These are phyloP conservation scores for Phytophthora sojae DNA, from an alignment of 352 stramenopile species.

Conservation along the genomic window DNA sequence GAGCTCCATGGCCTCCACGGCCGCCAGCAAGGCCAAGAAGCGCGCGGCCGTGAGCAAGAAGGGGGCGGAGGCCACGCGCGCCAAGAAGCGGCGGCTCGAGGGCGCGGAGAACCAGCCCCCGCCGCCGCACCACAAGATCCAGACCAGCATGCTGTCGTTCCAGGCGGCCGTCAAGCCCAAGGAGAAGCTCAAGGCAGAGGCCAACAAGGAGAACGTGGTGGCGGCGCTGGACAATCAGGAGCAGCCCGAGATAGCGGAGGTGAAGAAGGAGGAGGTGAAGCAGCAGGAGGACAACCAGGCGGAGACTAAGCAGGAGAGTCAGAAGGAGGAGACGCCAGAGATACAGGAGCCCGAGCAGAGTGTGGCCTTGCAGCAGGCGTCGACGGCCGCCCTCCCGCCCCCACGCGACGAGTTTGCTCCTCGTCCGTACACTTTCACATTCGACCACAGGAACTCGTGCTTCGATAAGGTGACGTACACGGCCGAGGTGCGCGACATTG, in stretches of 20 bases:
- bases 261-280: conserved; percentile 15
- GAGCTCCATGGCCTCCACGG: conserved; percentile 32
- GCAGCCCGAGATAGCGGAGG: neutral
- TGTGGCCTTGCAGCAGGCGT: neutral
- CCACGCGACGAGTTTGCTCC: conserved; percentile 40
- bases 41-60: conserved; percentile 20
- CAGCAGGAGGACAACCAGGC: conserved; percentile 7
- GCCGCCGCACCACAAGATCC: conserved; percentile 54
- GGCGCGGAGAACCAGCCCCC: conserved; percentile 39
- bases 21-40: conserved; percentile 42
- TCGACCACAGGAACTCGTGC: conserved; percentile 71
- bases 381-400: neutral
- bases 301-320: neutral
- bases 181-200: neutral
- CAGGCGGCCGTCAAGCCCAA: conserved; percentile 42
- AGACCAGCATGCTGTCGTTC: conserved; percentile 79
- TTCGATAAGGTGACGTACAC: conserved; percentile 74
- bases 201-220: conserved; percentile 24
- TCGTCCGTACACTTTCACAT: conserved; percentile 64
- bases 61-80: conserved; percentile 34
- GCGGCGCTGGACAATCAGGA: conserved; percentile 15
- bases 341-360: conserved; percentile 10
- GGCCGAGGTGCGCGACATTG: conserved; percentile 63
- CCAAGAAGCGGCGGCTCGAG: conserved; percentile 59
- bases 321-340: conserved; percentile 34